These are phyloP conservation scores for Aspergillus persii DNA, from an alignment of 2,329 filamentous ascomycete species.

Conservation along the genomic window DNA sequence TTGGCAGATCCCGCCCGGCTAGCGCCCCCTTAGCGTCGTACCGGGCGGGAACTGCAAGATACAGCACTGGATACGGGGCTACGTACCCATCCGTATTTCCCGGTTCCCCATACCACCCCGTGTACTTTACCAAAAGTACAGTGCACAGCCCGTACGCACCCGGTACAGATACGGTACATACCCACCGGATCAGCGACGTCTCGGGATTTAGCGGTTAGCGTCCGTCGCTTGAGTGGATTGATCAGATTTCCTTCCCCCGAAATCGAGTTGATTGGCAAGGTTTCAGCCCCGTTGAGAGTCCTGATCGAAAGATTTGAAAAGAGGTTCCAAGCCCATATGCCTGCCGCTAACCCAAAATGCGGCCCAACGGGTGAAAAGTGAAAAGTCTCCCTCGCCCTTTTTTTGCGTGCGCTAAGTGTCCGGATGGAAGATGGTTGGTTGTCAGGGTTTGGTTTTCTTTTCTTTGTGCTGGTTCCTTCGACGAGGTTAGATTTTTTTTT, in stretches of 20 bases:
- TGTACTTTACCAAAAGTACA: background rate
- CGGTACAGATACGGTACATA: background rate
- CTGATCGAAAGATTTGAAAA: background rate
- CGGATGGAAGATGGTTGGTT: no score
- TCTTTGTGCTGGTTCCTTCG: background rate
- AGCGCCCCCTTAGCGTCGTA: background rate
- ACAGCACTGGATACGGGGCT: background rate
- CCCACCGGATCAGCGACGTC: background rate
- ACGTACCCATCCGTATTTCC: background rate
- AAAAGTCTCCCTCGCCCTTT: background rate
- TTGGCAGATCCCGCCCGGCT: background rate
- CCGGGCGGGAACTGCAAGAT: background rate
- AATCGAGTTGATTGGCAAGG: constrained; percentile 11
- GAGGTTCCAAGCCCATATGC: background rate
- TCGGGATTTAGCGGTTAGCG: constrained; percentile 7
- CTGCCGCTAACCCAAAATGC: background rate
- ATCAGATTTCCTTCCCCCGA: background rate
- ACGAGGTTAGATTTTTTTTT: background rate
- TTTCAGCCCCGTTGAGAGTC: constrained; percentile 7
- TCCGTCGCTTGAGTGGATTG: constrained; percentile 2
- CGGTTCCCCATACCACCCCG: background rate
- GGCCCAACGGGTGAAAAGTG: background rate
- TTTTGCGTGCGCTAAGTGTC: background rate
- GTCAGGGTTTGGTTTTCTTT: background rate
- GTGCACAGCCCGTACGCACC: background rate